Conservation (phyloP, 176 grass and related monocot genomes). For the Microstegium vimineum region DNA sequence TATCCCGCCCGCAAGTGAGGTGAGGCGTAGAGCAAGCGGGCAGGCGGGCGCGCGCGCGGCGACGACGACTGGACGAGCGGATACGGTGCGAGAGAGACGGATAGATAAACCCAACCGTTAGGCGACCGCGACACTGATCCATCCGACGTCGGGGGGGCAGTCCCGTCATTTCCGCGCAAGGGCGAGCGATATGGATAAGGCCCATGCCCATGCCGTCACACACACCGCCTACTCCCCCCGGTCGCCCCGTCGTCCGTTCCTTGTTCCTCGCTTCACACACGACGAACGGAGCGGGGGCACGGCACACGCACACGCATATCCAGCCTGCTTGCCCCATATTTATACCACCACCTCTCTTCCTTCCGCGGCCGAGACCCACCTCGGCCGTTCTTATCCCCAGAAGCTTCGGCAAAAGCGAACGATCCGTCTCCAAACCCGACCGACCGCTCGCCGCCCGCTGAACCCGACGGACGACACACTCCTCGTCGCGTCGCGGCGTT, state of each 20-base stretch:
- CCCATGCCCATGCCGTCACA: not conserved
- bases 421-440: not conserved
- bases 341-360: not conserved
- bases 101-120: slow-evolving; percentile 22
- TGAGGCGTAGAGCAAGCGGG: not conserved
- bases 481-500: not conserved
- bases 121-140: not conserved
- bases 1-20: not conserved
- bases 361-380: not conserved
- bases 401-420: slow-evolving; percentile 24
- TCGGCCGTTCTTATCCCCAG: slow-evolving; percentile 35
- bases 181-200: slow-evolving; percentile 36
- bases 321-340: not conserved
- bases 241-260: not conserved
- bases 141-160: slow-evolving; percentile 8
- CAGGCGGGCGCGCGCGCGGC: not conserved
- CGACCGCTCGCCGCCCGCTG: not conserved
- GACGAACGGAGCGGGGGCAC: not conserved
- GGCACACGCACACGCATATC: not conserved
- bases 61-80: not conserved
- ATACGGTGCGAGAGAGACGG: not conserved
- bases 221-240: slow-evolving; percentile 32
- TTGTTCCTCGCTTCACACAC: not conserved
- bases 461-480: not conserved
- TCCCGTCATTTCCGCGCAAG: not conserved